A percentile compares a stretch with the other conserved stretches of the same genome.
phyloP scores from a whole-genome alignment of 352 stramenopile species.

The Globisporangium orthogonon region DNA sequence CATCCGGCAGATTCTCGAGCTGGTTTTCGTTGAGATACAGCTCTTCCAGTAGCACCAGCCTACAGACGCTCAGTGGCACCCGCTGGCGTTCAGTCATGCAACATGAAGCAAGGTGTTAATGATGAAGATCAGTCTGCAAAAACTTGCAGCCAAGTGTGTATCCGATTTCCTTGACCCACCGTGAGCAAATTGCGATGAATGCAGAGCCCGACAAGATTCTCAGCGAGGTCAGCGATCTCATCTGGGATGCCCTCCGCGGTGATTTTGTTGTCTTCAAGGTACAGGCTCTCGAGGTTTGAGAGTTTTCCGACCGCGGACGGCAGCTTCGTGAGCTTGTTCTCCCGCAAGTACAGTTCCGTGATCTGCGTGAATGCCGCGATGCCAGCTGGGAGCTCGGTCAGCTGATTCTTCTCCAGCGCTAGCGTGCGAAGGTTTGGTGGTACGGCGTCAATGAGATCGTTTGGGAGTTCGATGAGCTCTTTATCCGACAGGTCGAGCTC shows the following conservation, averaged over 20 bases:
- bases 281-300: conserved; percentile 67
- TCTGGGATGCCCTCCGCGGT: conserved; percentile 51
- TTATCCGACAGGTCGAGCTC: conserved; percentile 84
- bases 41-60: conserved; percentile 68
- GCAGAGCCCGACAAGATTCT: conserved; percentile 58
- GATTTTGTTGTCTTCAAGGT: conserved; percentile 83
- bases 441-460: conserved; percentile 40
- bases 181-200: conserved; percentile 78
- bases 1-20: conserved; percentile 57
- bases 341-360: conserved; percentile 76
- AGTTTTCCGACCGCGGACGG: conserved; percentile 46
- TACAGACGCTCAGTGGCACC: conserved; percentile 56
- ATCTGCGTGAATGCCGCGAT: conserved; percentile 51
- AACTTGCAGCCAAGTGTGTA: no score
- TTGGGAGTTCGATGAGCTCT: conserved; percentile 47
- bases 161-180: conserved; percentile 12
- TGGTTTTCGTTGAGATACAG: conserved; percentile 81
- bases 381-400: conserved; percentile 40
- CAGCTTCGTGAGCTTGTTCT: conserved; percentile 64
- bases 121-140: neutral
- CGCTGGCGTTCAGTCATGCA: conserved; percentile 18
- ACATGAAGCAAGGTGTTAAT: neutral
- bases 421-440: conserved; percentile 66
- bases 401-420: conserved; percentile 74
- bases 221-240: conserved; percentile 32